Evolutionary conservation across 768 basidiomycete species (phyloP), one percentile per base, ranked within the genome.

Genomic region (Psilocybe sp.): DNA sequence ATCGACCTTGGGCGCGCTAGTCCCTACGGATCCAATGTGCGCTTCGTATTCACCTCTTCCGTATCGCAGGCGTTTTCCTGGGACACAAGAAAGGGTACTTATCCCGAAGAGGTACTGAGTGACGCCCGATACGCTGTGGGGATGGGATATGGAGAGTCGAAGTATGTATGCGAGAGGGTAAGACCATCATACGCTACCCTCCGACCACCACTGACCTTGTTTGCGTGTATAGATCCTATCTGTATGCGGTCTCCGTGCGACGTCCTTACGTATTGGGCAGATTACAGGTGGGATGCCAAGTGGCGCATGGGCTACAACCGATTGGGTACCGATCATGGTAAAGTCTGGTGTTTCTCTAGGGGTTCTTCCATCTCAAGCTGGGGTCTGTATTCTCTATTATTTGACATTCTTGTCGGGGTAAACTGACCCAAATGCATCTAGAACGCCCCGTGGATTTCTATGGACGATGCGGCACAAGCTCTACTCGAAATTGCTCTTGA

Each of bases 1-100:
- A 60, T 69, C 32, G 71, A 75, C 51, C 64, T 80, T 20, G 66
- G 68, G 1, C 63, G 68, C 1, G 56, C 59, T 4, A 71, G 69
- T 32, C 55, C 51, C 14, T 54, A 49, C 37, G 34, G 54, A 5
- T 39, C 42, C 40, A 68, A 65, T 15, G 60, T 70, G 0, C 64
- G 66, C 16, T 59, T 77, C 46, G 40, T 76, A 37, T 80, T 76
- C 53, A 72, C 69, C 15, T 66, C 64, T 13, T 66, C 69, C n/a
- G 58, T 69, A 16, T 59, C 63, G 7, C 55, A 60, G n/a, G 61
- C 65, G 46, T 56, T 45, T 54, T 69, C 54, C 44, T 68, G 64
- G 69, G 63, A 64, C 23, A 46, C 32, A 48, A 51, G 46, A 0
- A 51, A 46, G 46, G 68, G 69, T 1, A 49, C 56, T 0, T 67